phyloP scores from a whole-genome alignment of 2,329 filamentous ascomycete genomes.

The Trichoderma cornu-damae region DNA sequence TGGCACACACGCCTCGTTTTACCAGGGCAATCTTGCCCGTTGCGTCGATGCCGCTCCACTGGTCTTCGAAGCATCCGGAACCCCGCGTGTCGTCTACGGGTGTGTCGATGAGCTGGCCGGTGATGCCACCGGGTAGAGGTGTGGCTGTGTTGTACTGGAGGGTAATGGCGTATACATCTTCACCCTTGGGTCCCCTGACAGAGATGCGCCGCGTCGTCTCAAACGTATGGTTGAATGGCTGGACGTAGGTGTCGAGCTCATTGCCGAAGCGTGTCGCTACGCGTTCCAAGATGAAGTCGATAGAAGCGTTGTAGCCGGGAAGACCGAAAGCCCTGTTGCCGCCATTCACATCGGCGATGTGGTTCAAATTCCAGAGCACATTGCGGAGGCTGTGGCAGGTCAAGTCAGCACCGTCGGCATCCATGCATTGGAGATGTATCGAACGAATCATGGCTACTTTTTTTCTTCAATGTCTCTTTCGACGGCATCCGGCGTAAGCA shows the following conservation, averaged over 20 bases:
- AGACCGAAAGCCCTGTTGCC: conserved; percentile 57
- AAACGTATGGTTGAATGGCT: conserved; percentile 45
- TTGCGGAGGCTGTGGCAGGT: conserved; percentile 41
- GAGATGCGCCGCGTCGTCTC: conserved; percentile 39
- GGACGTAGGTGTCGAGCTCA: conserved; percentile 41
- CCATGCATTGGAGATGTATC: background rate
- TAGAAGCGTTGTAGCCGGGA: conserved; percentile 53
- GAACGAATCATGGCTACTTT: background rate
- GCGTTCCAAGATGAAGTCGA: conserved; percentile 51
- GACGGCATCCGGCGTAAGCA: conserved; percentile 36
- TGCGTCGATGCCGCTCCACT: conserved; percentile 40
- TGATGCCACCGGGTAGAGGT: conserved; percentile 33
- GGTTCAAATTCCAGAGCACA: conserved; percentile 50
- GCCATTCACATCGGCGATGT: conserved; percentile 50
- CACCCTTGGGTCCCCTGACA: conserved; percentile 42
- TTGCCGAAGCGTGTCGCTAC: conserved; percentile 36
- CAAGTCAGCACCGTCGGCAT: background rate
- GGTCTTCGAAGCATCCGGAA: conserved; percentile 37
- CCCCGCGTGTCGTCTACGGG: conserved; percentile 35
- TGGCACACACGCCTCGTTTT: conserved; percentile 41
- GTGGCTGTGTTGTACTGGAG: conserved; percentile 46
- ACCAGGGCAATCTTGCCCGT: conserved; percentile 41
- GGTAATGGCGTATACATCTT: conserved; percentile 39
- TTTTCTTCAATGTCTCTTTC: conserved; percentile 35
- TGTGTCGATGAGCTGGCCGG: conserved; percentile 31